phyloP scores from a whole-genome alignment of 768 basidiomycete genomes.

The Mycena filopes region DNA sequence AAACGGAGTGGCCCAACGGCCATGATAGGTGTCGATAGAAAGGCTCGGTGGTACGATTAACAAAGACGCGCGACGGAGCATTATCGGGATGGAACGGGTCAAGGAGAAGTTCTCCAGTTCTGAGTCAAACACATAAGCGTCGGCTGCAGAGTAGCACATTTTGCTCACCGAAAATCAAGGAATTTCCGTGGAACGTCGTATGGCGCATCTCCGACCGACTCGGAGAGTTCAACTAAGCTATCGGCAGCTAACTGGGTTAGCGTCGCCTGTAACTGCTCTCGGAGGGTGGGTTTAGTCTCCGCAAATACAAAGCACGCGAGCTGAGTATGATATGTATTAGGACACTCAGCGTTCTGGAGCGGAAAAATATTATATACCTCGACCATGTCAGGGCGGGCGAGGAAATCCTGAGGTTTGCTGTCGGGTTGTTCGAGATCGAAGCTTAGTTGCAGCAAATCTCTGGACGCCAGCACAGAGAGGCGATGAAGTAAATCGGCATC shows the following conservation, averaged over 20 bases:
- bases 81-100: conserved; percentile 28
- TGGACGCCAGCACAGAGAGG: conserved; percentile 4
- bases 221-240: not conserved
- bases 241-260: not conserved
- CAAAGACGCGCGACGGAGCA: conserved; percentile 26
- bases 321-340: not conserved
- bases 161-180: conserved; percentile 37
- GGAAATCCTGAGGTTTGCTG: not conserved
- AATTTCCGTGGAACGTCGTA: conserved; percentile 37
- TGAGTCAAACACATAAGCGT: not conserved
- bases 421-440: not conserved
- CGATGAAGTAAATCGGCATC: conserved; percentile 4
- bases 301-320: conserved; percentile 18
- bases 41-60: conserved; percentile 15
- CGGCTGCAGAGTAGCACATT: not conserved
- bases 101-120: conserved; percentile 35
- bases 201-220: conserved; percentile 32
- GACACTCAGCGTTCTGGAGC: no score
- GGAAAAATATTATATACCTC: not conserved
- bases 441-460: not conserved
- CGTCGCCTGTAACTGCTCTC: not conserved
- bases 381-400: not conserved
- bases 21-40: conserved; percentile 29
- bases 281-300: not conserved
- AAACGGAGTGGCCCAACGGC: conserved; percentile 24